These are phyloP conservation scores for Rhexocercosporidium sp. DNA, from an alignment of 2,329 filamentous ascomycete species.

Conservation along the genomic window DNA sequence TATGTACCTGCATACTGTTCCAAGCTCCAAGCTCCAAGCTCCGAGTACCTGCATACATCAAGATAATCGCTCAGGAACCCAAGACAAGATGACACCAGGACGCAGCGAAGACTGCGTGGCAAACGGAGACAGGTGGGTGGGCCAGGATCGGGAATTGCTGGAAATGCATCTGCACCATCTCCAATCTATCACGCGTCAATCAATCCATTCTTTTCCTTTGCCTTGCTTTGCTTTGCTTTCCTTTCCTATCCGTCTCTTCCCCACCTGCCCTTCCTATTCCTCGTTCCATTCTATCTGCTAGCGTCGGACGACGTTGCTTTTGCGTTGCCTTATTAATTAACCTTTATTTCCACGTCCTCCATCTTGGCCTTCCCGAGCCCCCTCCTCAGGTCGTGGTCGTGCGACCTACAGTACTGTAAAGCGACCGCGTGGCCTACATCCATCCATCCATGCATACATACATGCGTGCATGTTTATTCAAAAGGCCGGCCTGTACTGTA, in stretches of 20 bases:
- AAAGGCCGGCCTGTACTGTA: no score
- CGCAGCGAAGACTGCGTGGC: slow-evolving; percentile 14
- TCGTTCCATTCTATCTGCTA: neutral
- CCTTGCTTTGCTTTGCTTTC: neutral
- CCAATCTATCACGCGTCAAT: neutral
- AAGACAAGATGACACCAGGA: neutral
- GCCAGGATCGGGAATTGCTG: neutral
- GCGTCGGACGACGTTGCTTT: neutral
- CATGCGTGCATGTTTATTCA: neutral
- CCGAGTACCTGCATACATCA: slow-evolving; percentile 11
- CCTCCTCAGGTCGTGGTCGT: neutral
- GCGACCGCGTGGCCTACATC: neutral
- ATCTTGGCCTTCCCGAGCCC: neutral
- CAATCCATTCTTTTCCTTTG: neutral
- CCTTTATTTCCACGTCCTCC: neutral
- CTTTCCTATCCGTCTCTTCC: no score
- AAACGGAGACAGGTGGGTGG: slow-evolving; percentile 19
- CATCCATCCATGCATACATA: neutral
- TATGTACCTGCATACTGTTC: neutral
- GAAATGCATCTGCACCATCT: neutral
- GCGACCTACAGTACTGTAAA: neutral
- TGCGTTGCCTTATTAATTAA: neutral
- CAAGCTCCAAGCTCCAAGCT: no score
- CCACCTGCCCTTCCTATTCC: no score
- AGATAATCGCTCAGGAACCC: neutral